Evolutionary conservation across 202 grass and related monocot genomes (phyloP).

Genomic region (Sporobolus alterniflorus): DNA sequence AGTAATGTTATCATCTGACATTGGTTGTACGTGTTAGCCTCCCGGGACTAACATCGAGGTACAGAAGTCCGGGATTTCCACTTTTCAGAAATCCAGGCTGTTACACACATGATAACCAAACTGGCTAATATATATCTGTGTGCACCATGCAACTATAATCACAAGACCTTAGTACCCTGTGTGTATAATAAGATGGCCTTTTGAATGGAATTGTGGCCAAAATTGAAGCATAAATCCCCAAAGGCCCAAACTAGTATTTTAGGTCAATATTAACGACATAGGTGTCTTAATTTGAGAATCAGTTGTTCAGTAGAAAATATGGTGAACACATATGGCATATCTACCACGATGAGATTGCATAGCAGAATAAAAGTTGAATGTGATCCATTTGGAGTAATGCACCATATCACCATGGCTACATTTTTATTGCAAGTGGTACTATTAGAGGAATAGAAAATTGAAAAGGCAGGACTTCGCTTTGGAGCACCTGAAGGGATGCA

Average conservation of each 20-base stretch:
- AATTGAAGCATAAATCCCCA: constrained; percentile 9
- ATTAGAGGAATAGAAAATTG: neutral
- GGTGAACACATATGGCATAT: neutral
- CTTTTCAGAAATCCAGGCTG: too few species aligned
- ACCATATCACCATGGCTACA: neutral
- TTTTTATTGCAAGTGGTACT: neutral
- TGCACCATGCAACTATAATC: neutral
- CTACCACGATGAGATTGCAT: neutral
- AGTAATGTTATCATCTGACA: too few species aligned
- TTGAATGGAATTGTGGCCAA: constrained; percentile 1
- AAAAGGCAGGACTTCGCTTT: neutral
- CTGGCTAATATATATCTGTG: neutral
- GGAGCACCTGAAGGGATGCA: neutral
- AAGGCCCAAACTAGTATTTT: neutral
- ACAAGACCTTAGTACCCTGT: constrained; percentile 3
- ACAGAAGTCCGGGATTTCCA: too few species aligned
- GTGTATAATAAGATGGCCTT: neutral
- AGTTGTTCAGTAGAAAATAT: constrained; percentile 5
- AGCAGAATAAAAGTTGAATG: constrained; percentile 18
- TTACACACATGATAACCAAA: neutral
- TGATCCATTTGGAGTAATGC: constrained; percentile 8
- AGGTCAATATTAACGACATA: neutral
- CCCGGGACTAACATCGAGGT: too few species aligned
- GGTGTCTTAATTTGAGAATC: constrained; percentile 8
- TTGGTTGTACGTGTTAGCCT: too few species aligned